Evolutionary conservation across 305 asterid genomes (phyloP), one percentile per base, ranked within the genome.

Genomic region (Solanum hybrid): DNA sequence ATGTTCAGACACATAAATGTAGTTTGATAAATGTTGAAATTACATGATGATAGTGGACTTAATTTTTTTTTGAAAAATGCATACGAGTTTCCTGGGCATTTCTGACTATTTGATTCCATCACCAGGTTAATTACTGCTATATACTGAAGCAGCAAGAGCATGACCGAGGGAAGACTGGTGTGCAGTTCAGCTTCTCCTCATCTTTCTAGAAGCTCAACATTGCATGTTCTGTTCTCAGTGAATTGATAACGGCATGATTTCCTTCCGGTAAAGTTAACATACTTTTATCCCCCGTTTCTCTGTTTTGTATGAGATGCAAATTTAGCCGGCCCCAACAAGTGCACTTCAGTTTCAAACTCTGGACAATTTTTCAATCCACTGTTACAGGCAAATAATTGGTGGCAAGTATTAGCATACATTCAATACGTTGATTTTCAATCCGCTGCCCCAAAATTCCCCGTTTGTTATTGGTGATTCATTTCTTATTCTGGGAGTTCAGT

Each of bases 91-190:
- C 14, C 89, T 32, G 60, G 51, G 29, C 38, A 32, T 89, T 87
- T 89, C 92, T 94, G 88, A 92, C 88, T 14, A 64, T 24, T 88
- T 79, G 56, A 75, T 87, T 40, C 90, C 85, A 71, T 90, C 87
- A 38, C 86, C 94, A 97, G 99, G 96, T 95, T n/a, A 97, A 97
- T 93, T 95, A 94, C 93, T 94, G 97, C 96, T 88, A 95, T 92
- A 92, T 97, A 71, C 89, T 97, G 96, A 95, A 94, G 92, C 96
- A 96, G 91, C 95, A 89, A 16, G 97, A 91, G 91, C 95, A 94
- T 35, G 99, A 97, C 85, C 94, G 92, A 35, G 99, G 98, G 91
- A 88, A 88, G 89, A 88, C 77, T 16, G 89, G 89, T 27, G 82
- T 88, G 77, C 89, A 88, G 89, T 88, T 88, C 73, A 88, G 77